Base-by-base conservation (phyloP, 108 stramenopile species). In the Nitzschia putrida region DNA sequence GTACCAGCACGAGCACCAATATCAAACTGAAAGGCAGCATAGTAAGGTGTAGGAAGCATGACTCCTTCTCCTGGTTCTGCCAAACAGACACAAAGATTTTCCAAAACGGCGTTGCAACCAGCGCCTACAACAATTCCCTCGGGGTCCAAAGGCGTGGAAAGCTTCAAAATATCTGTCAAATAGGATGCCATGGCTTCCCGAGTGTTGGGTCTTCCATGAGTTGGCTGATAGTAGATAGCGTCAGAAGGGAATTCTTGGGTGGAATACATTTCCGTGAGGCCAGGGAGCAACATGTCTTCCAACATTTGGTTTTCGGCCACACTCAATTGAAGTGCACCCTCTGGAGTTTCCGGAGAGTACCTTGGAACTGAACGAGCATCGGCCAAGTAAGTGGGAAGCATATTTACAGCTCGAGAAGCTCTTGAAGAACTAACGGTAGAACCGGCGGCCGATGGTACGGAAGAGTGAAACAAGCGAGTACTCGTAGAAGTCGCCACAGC, bases 11-110 rank as follows among this genome's bases (percentile, higher is more conserved):
- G 72, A 0, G 90, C 85, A 7, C 69, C 89, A 25, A 95, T 66
- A 75, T 97, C 96, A 69, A 90, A 91, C 75, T 95, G 93, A 78
- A 97, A 97, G 9, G 96, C 93, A 12, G 94, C 90, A 79, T 97
- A 97, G 66, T 95, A 97, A 2, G 96, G 96, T 20, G 90, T 83
- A 9, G 96, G 96, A 29, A 95, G 83, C 72, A 97, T 66, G 9
- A 94, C 88, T 11, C 85, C 88, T 34, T 97, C 92, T 22, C 93
- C 92, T 7, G 89, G 89, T 49, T 95, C 89, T 9, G 86, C 78
- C 57, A 96, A 74, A 20, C 72, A 71, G 66, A 92, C 78, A 79
- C 87, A 89, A 22, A 95, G 51, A 79, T 95, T 95, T 59, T 95
- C 90, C 58, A 95, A 70, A 11, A 90, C 90, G 53, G 93, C 93